A percentile compares a stretch with the other conserved stretches of the same genome.
These are phyloP conservation scores for Picocystis sp. DNA, from an alignment of 163 green algal species.

Conservation along the genomic window DNA sequence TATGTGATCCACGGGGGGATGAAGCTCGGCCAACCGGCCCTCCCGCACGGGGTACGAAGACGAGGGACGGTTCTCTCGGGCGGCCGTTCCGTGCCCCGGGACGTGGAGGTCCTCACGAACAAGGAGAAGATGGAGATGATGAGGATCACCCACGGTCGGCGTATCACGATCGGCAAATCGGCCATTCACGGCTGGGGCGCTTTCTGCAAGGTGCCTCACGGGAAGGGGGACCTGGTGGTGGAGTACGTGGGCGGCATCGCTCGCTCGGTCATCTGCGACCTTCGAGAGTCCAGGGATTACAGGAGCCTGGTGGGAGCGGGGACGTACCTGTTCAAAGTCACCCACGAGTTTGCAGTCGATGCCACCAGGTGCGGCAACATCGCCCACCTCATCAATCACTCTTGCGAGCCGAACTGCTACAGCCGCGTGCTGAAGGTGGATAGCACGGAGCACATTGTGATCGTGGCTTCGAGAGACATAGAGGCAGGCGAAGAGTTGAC, in stretches of 20 bases:
- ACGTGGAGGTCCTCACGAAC: no score
- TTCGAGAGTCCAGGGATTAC: conserved; percentile 42
- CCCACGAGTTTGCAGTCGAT: conserved; percentile 30
- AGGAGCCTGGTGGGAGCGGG: conserved; percentile 48
- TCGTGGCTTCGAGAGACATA: conserved; percentile 31
- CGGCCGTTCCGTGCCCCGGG: no score
- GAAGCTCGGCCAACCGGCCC: no score
- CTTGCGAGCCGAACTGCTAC: conserved; percentile 67
- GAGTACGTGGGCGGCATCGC: conserved; percentile 77
- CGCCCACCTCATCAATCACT: conserved; percentile 81
- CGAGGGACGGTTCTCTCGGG: no score
- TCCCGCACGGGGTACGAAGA: no score
- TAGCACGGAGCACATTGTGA: conserved; percentile 12
- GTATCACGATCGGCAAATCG: conserved; percentile 62
- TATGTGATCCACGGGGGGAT: background rate
- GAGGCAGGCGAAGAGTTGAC: conserved; percentile 63
- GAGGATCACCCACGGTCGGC: no score
- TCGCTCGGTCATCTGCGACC: conserved; percentile 38
- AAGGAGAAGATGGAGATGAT: no score
- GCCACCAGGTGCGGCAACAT: conserved; percentile 65
- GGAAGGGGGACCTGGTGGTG: conserved; percentile 62
- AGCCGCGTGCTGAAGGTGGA: conserved; percentile 42
- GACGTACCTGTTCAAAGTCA: conserved; percentile 39
- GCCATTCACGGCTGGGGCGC: no score
- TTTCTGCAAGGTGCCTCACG: no score